phyloP scores from a whole-genome alignment of 2,329 filamentous ascomycete genomes.

The Hypoxylon sp. region DNA sequence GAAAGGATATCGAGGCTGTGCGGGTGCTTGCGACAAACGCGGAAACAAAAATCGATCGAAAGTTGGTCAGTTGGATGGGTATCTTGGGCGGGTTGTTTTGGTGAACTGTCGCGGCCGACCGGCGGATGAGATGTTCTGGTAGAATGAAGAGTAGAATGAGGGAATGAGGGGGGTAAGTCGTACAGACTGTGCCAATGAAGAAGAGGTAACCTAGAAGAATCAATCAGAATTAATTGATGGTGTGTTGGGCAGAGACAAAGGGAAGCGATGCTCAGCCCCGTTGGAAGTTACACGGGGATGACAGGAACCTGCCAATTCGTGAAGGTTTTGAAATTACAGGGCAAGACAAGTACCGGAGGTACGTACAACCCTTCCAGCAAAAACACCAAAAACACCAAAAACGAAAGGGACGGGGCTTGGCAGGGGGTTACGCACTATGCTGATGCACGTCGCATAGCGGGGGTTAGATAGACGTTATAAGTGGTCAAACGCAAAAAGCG shows the following conservation, averaged over 20 bases:
- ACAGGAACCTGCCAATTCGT: slow-evolving; percentile 21
- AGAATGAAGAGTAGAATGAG: not conserved
- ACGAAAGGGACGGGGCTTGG: slow-evolving; percentile 12
- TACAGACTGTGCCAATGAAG: slow-evolving; percentile 8
- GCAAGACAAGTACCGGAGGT: slow-evolving; percentile 13
- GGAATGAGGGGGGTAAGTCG: not conserved
- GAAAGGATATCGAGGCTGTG: slow-evolving; percentile 23
- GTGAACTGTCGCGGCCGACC: slow-evolving; percentile 27
- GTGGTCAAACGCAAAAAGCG: slow-evolving; percentile 10
- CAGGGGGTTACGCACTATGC: slow-evolving; percentile 21
- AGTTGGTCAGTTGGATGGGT: slow-evolving; percentile 9
- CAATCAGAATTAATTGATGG: slow-evolving; percentile 2
- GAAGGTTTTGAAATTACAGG: slow-evolving; percentile 46
- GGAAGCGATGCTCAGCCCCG: slow-evolving; percentile 39
- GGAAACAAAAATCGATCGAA: slow-evolving; percentile 21
- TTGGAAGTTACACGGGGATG: slow-evolving; percentile 26
- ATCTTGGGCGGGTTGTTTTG: slow-evolving; percentile 5
- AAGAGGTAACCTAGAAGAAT: slow-evolving; percentile 15
- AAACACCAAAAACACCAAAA: slow-evolving; percentile 5
- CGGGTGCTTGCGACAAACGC: slow-evolving; percentile 27
- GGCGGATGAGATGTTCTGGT: slow-evolving; percentile 30
- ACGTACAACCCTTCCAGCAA: slow-evolving; percentile 8
- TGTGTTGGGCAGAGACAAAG: slow-evolving; percentile 25
- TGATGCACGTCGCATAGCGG: slow-evolving; percentile 12
- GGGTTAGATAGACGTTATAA: not conserved